Percentiles rank a stretch among this genome's conserved stretches.
Conservation (phyloP, 371 early-diverging fungal species). For the Zopfochytrium polystomum region DNA sequence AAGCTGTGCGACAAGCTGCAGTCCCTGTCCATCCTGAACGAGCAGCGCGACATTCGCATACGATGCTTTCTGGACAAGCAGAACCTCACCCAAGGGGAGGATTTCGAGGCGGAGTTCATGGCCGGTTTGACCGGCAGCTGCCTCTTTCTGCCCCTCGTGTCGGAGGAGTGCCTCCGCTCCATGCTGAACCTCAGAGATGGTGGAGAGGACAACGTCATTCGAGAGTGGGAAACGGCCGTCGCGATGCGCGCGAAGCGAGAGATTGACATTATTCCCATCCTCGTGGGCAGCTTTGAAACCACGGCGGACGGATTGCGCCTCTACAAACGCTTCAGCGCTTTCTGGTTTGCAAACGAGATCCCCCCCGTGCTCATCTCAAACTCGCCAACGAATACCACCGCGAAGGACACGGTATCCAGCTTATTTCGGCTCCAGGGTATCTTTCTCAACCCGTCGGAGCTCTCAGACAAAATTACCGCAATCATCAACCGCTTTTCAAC, state of each 20-base stretch:
- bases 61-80: conserved; percentile 28
- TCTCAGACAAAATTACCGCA: conserved; percentile 12
- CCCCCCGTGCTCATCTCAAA: conserved; percentile 7
- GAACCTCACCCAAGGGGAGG: conserved; percentile 17
- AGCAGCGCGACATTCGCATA: conserved; percentile 15
- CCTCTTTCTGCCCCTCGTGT: conserved; percentile 20
- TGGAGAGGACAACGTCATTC: conserved; percentile 14
- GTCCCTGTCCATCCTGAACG: conserved; percentile 13
- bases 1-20: conserved; percentile 23
- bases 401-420: neutral
- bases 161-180: conserved; percentile 7
- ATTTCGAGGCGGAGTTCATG: conserved; percentile 20
- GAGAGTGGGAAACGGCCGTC: conserved; percentile 24
- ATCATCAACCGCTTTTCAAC: conserved; percentile 8
- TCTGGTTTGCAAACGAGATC: conserved; percentile 6
- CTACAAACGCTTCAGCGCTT: conserved; percentile 19
- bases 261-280: conserved; percentile 19
- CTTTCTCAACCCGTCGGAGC: conserved; percentile 20
- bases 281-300: conserved; percentile 9
- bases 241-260: conserved; percentile 1
- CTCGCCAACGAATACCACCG: neutral
- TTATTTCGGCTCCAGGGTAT: conserved; percentile 23
- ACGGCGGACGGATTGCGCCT: neutral
- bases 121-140: conserved; percentile 16
- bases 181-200: conserved; percentile 7